Conservation (phyloP, 2,329 filamentous ascomycete genomes). For the Huntiella moniliformis region DNA sequence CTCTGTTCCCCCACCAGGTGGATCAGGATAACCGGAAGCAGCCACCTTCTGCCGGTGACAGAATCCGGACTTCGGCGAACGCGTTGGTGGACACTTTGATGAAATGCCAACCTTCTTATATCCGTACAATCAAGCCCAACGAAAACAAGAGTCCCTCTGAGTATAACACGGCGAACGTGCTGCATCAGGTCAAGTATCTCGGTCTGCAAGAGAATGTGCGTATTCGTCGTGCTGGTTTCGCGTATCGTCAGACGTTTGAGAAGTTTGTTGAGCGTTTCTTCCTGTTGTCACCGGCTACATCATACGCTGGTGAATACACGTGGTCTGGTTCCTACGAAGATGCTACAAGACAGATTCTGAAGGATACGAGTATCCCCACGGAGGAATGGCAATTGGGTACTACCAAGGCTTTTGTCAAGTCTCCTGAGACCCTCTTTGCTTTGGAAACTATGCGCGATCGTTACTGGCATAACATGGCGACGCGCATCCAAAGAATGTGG, state of each 20-base stretch:
- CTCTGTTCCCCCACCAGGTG: conserved; percentile 77
- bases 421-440: conserved; percentile 89
- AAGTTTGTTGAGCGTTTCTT: conserved; percentile 98
- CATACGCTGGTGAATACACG: conserved; percentile 91
- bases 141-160: conserved; percentile 94
- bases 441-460: conserved; percentile 93
- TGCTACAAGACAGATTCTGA: conserved; percentile 79
- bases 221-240: conserved; percentile 88
- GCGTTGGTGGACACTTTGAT: conserved; percentile 86
- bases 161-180: conserved; percentile 78
- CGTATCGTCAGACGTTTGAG: conserved; percentile 90
- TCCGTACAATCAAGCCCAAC: conserved; percentile 97
- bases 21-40: conserved; percentile 91
- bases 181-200: conserved; percentile 97
- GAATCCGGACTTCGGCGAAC: conserved; percentile 88
- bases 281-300: conserved; percentile 79
- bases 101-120: conserved; percentile 95
- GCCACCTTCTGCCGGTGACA: conserved; percentile 86
- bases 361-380: conserved; percentile 83
- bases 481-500: conserved; percentile 93
- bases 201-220: conserved; percentile 98
- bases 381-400: conserved; percentile 97
- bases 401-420: conserved; percentile 95
- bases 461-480: conserved; percentile 99
- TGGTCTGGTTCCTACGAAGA: conserved; percentile 80